phyloP scores from a whole-genome alignment of 179 eudicot species.

The Beta corolliflora region DNA sequence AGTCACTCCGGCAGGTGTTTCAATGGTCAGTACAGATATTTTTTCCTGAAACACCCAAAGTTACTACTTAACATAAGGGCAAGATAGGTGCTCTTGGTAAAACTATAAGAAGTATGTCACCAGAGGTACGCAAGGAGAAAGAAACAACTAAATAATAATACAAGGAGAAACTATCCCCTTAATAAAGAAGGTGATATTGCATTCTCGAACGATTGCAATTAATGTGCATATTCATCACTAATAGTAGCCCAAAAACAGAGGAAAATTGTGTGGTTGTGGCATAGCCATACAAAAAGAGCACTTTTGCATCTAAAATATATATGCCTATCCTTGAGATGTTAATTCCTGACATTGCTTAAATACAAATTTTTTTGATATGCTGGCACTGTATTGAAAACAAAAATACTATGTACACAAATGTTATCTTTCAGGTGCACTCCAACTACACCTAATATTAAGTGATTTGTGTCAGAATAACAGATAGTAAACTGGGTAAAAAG shows the following conservation, averaged over 20 bases:
- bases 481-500: neutral
- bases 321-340: neutral
- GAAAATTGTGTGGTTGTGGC: neutral
- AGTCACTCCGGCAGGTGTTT: slow-evolving; percentile 63
- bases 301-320: neutral
- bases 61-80: neutral
- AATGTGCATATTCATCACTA: neutral
- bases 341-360: neutral
- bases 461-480: neutral
- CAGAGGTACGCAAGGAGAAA: neutral
- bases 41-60: slow-evolving; percentile 54
- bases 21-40: slow-evolving; percentile 57
- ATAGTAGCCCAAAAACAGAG: neutral
- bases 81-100: neutral
- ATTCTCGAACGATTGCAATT: neutral
- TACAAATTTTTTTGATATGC: neutral
- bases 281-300: neutral
- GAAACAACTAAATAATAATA: neutral
- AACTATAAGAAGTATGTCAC: slow-evolving; percentile 1
- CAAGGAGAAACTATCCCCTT: neutral
- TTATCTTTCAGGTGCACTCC: neutral
- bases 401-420: neutral
- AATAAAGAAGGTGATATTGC: neutral
- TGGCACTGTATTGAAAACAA: neutral
- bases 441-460: neutral